These are phyloP conservation scores for Trichoderma pleuroti DNA, from an alignment of 2,329 filamentous ascomycete genomes.

Conservation along the genomic window DNA sequence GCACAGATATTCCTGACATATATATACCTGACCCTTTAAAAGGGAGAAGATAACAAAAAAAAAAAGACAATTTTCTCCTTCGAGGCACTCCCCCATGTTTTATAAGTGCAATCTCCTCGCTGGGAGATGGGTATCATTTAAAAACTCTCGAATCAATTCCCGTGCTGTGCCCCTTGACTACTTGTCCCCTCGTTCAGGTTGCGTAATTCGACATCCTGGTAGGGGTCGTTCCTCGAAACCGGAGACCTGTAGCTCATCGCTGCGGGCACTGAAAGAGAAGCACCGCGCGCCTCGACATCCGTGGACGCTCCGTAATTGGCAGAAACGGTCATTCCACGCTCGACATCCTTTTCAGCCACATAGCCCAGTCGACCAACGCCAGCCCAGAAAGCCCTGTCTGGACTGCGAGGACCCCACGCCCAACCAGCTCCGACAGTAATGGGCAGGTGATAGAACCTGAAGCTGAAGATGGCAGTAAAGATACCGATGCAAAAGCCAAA, in stretches of 20 bases:
- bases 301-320: slow-evolving; percentile 28
- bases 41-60: not conserved
- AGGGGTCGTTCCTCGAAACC: slow-evolving; percentile 20
- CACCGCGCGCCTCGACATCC: slow-evolving; percentile 22
- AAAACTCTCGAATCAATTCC: slow-evolving; percentile 1
- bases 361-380: slow-evolving; percentile 63
- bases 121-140: slow-evolving; percentile 7
- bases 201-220: slow-evolving; percentile 34
- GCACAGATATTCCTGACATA: not conserved
- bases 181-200: slow-evolving; percentile 20
- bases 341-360: slow-evolving; percentile 40
- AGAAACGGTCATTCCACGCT: slow-evolving; percentile 20
- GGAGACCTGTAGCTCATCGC: slow-evolving; percentile 21
- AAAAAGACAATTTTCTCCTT: not conserved
- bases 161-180: not conserved
- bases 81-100: not conserved
- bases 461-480: slow-evolving; percentile 67
- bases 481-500: slow-evolving; percentile 79
- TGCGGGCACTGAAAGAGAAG: slow-evolving; percentile 3
- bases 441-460: slow-evolving; percentile 82
- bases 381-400: slow-evolving; percentile 72
- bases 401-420: slow-evolving; percentile 79
- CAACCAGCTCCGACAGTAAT: slow-evolving; percentile 73
- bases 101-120: not conserved
- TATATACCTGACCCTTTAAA: not conserved